These are phyloP conservation scores for Penicillium simplicissimum DNA, from an alignment of 495 filamentous ascomycete genomes.

Conservation along the genomic window DNA sequence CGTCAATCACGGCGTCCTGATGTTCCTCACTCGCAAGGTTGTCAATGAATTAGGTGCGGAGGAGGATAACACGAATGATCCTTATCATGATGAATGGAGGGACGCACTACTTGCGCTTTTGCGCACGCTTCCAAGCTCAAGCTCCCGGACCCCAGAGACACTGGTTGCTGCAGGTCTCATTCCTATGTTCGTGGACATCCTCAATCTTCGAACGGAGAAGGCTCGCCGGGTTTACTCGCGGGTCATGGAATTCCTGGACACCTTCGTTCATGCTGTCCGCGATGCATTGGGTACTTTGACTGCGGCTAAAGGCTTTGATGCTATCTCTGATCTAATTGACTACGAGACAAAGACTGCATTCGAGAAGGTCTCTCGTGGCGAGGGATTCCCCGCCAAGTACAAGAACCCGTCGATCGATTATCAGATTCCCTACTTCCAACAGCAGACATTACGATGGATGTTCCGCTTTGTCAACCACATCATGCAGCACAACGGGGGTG, in stretches of 20 bases:
- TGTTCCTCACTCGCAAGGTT: constrained; percentile 87
- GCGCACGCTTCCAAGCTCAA: constrained; percentile 67
- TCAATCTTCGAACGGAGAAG: constrained; percentile 78
- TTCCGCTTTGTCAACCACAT: constrained; percentile 96
- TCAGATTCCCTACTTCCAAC: constrained; percentile 85
- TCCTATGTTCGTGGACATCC: constrained; percentile 84
- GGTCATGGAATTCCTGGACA: constrained; percentile 82
- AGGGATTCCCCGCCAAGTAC: constrained; percentile 74
- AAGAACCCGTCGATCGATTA: constrained; percentile 87
- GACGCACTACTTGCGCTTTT: constrained; percentile 81
- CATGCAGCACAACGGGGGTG: constrained; percentile 82
- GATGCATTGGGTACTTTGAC: constrained; percentile 80
- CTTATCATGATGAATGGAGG: constrained; percentile 80
- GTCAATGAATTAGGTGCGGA: constrained; percentile 74
- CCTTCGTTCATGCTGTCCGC: constrained; percentile 75
- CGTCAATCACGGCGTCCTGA: constrained; percentile 94
- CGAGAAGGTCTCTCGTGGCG: constrained; percentile 60
- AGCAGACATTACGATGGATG: constrained; percentile 87
- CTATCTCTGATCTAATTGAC: constrained; percentile 79
- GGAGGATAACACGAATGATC: constrained; percentile 55
- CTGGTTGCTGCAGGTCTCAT: constrained; percentile 86
- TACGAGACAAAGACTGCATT: constrained; percentile 74
- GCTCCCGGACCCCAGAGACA: constrained; percentile 66
- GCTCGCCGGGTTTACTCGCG: constrained; percentile 80
- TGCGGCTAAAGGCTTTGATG: constrained; percentile 77